phyloP scores from a whole-genome alignment of 2,329 filamentous ascomycete species.

The Fusarium camptoceras region DNA sequence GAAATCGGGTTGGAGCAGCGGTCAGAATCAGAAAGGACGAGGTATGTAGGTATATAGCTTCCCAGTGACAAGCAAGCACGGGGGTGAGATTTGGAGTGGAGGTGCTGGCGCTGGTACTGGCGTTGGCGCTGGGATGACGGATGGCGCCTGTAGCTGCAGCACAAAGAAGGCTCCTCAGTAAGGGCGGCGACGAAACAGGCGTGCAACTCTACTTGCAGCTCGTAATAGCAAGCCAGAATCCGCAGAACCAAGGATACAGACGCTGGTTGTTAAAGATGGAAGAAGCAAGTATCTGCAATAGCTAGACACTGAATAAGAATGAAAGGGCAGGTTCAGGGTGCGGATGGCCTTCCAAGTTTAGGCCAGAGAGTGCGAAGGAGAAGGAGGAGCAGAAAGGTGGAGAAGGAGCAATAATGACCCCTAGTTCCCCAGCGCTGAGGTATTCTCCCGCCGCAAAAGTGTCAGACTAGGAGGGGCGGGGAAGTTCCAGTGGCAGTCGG shows the following conservation, averaged over 20 bases:
- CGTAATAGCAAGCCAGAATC: constrained; percentile 26
- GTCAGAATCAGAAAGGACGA: constrained; percentile 35
- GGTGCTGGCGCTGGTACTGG: constrained; percentile 32
- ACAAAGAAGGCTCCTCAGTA: constrained; percentile 29
- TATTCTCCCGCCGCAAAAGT: constrained; percentile 30
- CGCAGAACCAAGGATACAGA: constrained; percentile 10
- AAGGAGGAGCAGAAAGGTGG: constrained; percentile 43
- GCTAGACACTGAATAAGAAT: constrained; percentile 33
- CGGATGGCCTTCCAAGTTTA: constrained; percentile 29
- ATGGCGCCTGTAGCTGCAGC: constrained; percentile 29
- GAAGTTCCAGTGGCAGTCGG: constrained; percentile 31
- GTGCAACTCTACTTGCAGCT: constrained; percentile 19
- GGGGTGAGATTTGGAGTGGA: constrained; percentile 36
- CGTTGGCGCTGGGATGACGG: constrained; percentile 29
- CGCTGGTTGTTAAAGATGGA: constrained; percentile 24
- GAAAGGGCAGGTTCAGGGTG: constrained; percentile 18
- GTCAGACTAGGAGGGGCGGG: constrained; percentile 29
- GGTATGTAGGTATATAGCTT: constrained; percentile 22
- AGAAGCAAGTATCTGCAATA: constrained; percentile 3
- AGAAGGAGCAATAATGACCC: constrained; percentile 40
- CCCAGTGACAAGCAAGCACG: constrained; percentile 37
- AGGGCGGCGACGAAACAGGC: constrained; percentile 16
- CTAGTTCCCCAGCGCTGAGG: constrained; percentile 31
- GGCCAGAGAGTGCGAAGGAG: constrained; percentile 37
- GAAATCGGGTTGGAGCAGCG: constrained; percentile 35